Percentiles rank a stretch among this genome's conserved stretches.
Evolutionary conservation across 148 eudicot species (phyloP).

Genomic region (Mesembryanthemum crystallinum): DNA sequence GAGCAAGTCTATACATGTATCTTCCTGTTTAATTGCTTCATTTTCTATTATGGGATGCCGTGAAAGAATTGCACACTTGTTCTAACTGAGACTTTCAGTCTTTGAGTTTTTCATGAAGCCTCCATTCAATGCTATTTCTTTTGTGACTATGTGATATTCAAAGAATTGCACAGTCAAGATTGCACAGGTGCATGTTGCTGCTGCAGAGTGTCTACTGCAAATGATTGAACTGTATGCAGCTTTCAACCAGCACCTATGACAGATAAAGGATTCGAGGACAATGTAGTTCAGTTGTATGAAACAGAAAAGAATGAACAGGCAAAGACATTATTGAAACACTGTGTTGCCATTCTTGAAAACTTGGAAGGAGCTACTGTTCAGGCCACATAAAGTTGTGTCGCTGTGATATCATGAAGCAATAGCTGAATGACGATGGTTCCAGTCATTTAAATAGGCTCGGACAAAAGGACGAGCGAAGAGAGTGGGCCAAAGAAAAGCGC

Average conservation of each 20-base stretch:
- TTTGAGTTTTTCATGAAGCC: background rate
- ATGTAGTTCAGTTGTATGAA: constrained; percentile 50
- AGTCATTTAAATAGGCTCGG: background rate
- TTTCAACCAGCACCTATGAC: constrained; percentile 31
- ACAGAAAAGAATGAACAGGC: constrained; percentile 81
- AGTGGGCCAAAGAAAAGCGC: background rate
- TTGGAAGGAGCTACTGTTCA: constrained; percentile 22
- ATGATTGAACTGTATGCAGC: constrained; percentile 41
- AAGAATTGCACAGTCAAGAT: no score
- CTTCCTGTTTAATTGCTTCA: no score
- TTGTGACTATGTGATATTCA: no score
- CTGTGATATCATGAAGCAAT: background rate
- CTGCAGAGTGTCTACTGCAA: constrained; percentile 76
- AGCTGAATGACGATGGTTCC: background rate
- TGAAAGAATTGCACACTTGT: background rate
- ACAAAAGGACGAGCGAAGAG: background rate
- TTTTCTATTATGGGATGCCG: background rate
- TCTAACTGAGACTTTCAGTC: no score
- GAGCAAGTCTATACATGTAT: no score
- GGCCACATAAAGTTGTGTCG: background rate
- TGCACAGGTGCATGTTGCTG: constrained; percentile 82
- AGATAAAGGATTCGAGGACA: constrained; percentile 46
- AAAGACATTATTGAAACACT: constrained; percentile 63
- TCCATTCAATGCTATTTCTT: background rate
- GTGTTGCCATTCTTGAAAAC: constrained; percentile 50